Conservation (phyloP, 257 asterid genomes). For the Solanum ossicruentum region DNA sequence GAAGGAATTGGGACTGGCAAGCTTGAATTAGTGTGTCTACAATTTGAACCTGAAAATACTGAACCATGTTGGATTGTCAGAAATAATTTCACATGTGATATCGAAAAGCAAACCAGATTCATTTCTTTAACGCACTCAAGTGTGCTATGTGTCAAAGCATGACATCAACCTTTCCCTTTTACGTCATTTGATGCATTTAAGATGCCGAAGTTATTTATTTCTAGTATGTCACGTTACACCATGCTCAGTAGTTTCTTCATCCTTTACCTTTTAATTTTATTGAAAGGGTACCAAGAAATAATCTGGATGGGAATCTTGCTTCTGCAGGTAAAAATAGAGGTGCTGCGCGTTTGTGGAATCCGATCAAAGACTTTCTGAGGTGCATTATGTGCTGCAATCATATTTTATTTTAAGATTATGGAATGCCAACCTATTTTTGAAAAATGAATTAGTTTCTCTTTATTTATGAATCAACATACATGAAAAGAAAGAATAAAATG, state of each 20-base stretch:
- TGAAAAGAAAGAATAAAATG: not conserved
- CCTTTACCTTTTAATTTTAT: slow-evolving; percentile 4
- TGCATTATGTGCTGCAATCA: slow-evolving; percentile 10
- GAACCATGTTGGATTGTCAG: not conserved
- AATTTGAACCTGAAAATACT: not conserved
- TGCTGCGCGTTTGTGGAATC: slow-evolving; percentile 44
- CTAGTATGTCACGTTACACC: not conserved
- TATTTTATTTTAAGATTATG: not conserved
- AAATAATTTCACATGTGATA: not conserved
- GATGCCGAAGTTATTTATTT: not conserved
- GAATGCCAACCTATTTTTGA: not conserved
- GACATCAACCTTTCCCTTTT: not conserved
- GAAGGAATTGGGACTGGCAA: not conserved
- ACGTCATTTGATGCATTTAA: not conserved
- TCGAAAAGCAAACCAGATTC: not conserved
- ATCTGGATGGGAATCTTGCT: slow-evolving; percentile 13
- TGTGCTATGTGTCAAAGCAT: not conserved
- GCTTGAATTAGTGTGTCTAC: not conserved
- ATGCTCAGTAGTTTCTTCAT: not conserved
- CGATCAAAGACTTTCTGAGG: slow-evolving; percentile 55
- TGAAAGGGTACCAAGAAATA: slow-evolving; percentile 6
- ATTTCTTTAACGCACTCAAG: not conserved
- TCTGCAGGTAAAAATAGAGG: slow-evolving; percentile 18
- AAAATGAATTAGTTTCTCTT: not conserved
- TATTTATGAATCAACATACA: not conserved